Percentiles rank a stretch among this genome's conserved stretches.
Conservation (phyloP, 2,329 filamentous ascomycete genomes). For the Paraconiothyrium sp. region DNA sequence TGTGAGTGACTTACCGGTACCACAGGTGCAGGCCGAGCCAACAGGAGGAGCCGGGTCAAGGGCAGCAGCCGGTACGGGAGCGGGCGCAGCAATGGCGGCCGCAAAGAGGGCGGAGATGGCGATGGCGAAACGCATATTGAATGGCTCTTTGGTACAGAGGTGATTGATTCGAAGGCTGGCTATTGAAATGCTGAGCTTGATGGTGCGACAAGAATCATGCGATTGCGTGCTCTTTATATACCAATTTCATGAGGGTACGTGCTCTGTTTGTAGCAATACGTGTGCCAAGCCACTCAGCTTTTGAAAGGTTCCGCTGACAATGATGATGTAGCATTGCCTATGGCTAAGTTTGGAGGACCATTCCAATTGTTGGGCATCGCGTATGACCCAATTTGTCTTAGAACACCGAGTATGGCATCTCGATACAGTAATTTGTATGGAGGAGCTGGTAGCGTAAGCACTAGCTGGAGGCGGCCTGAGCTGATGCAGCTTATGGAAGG, state of each 20-base stretch:
- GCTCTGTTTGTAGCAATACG: background rate
- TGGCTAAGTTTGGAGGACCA: background rate
- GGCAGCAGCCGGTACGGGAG: background rate
- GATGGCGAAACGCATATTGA: slow-evolving; percentile 10
- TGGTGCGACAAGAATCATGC: background rate
- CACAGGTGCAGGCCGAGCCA: slow-evolving; percentile 8
- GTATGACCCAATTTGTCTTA: background rate
- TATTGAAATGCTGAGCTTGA: background rate
- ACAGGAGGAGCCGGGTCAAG: slow-evolving; percentile 6
- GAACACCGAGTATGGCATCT: background rate
- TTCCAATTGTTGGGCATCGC: background rate
- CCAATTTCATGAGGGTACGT: background rate
- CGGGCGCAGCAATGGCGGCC: slow-evolving; percentile 7
- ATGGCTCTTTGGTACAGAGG: background rate
- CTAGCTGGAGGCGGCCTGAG: background rate
- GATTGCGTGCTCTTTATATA: slow-evolving; percentile 10
- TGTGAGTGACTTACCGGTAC: background rate
- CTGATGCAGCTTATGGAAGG: background rate
- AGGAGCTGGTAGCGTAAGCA: slow-evolving; percentile 7
- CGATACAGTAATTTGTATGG: background rate
- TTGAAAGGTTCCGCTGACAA: background rate
- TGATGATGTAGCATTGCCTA: background rate
- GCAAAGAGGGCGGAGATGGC: slow-evolving; percentile 2
- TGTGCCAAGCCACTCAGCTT: background rate
- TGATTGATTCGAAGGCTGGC: background rate